These are phyloP conservation scores for Plasmodium ovale DNA, from an alignment of 169 alveolate genomes.

Conservation along the genomic window DNA sequence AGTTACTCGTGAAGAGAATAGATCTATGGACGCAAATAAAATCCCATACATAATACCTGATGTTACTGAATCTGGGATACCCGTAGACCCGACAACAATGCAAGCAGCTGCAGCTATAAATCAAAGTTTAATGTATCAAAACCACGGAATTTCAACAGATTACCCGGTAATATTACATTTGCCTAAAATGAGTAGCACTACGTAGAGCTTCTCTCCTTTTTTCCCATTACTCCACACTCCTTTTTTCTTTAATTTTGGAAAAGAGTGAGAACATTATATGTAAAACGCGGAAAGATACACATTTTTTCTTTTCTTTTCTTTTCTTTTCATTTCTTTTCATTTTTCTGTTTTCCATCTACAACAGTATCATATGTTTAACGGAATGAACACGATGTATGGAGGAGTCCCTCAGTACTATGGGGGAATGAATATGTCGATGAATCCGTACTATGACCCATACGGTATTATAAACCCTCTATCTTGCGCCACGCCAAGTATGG, in stretches of 20 bases:
- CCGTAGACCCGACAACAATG: conserved; percentile 68
- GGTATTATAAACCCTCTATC: conserved; percentile 75
- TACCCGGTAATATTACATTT: conserved; percentile 53
- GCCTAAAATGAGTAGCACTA: neutral
- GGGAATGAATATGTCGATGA: conserved; percentile 70
- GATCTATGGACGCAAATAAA: conserved; percentile 51
- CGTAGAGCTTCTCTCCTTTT: too few relatives aligned
- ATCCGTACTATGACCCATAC: conserved; percentile 74
- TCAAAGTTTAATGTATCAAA: conserved; percentile 72
- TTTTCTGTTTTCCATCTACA: conserved; percentile 13
- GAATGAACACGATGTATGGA: conserved; percentile 62
- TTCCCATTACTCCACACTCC: too few relatives aligned
- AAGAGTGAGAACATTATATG: too few relatives aligned
- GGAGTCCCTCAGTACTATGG: conserved; percentile 75
- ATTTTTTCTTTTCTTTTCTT: too few relatives aligned
- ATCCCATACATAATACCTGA: conserved; percentile 64
- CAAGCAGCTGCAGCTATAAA: conserved; percentile 75
- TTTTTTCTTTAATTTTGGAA: too few relatives aligned
- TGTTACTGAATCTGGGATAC: conserved; percentile 40
- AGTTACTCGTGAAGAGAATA: conserved; percentile 43
- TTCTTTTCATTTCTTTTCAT: too few relatives aligned
- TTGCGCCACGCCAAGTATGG: conserved; percentile 38
- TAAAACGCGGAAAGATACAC: too few relatives aligned
- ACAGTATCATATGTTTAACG: conserved; percentile 71
- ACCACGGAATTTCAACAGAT: conserved; percentile 64